phyloP scores from a whole-genome alignment of 306 rosid species.

The Acacia melanoxylon region DNA sequence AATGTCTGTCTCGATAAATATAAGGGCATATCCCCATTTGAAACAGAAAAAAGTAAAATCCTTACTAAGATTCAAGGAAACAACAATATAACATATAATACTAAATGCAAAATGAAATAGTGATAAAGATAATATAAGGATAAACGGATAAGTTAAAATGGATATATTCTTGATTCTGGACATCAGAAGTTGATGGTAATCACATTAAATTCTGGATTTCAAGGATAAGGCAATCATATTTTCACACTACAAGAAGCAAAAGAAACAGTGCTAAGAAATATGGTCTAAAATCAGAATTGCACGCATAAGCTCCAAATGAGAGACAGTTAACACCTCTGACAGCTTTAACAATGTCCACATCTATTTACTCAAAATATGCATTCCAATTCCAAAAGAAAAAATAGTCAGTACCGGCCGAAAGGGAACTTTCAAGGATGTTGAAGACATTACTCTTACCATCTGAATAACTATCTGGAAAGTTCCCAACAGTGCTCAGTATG shows the following conservation, averaged over 20 bases:
- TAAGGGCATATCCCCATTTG: neutral
- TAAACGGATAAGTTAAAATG: neutral
- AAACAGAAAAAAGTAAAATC: neutral
- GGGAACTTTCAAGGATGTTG: neutral
- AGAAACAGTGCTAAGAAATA: slow-evolving; percentile 10
- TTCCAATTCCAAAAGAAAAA: slow-evolving; percentile 5
- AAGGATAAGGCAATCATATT: neutral
- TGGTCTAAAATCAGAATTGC: neutral
- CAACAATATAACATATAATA: neutral
- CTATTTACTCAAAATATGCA: slow-evolving; percentile 15
- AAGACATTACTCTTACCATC: slow-evolving; percentile 62
- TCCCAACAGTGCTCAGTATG: slow-evolving; percentile 53
- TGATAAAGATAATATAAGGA: neutral
- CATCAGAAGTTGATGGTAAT: neutral
- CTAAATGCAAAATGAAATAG: neutral
- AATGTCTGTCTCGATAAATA: neutral
- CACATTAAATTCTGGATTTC: neutral
- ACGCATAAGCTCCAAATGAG: slow-evolving; percentile 4
- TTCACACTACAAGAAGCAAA: neutral
- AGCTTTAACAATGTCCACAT: slow-evolving; percentile 5
- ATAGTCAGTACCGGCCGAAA: slow-evolving; percentile 10
- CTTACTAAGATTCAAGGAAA: neutral
- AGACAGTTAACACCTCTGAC: slow-evolving; percentile 5
- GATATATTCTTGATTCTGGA: neutral
- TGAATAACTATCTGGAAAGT: slow-evolving; percentile 63